A percentile compares a stretch with the other conserved stretches of the same genome.
Evolutionary conservation across 1,284 basidiomycete species (phyloP).

Genomic region (Ustilago cynodontis): DNA sequence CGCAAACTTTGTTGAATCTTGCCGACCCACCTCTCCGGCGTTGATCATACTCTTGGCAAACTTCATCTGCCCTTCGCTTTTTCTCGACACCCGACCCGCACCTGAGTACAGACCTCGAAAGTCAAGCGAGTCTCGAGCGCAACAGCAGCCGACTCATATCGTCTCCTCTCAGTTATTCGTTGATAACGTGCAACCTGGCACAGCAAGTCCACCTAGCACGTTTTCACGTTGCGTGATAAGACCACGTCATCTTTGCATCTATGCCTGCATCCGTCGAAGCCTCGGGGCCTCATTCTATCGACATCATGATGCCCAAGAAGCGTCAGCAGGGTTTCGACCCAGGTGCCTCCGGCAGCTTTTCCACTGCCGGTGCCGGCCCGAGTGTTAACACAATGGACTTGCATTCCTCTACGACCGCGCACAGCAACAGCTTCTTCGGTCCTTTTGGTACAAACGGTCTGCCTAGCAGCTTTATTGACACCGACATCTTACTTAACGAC

Average conservation of each 20-base stretch:
- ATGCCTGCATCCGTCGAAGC: conserved; percentile 40
- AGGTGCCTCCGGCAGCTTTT: conserved; percentile 13
- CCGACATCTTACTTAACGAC: conserved; percentile 57
- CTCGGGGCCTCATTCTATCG: conserved; percentile 41
- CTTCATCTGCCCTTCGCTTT: conserved; percentile 6
- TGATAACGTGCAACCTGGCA: conserved; percentile 4
- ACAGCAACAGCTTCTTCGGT: conserved; percentile 40
- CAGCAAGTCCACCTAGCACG: not conserved
- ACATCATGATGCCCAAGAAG: conserved; percentile 56
- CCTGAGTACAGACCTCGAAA: not conserved
- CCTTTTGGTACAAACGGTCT: conserved; percentile 40
- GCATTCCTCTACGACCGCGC: conserved; percentile 8
- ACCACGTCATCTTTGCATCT: not conserved
- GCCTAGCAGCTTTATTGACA: conserved; percentile 56
- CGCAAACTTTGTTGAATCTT: conserved; percentile 13
- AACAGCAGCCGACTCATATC: not conserved
- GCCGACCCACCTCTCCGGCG: not conserved
- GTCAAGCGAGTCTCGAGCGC: conserved; percentile 11
- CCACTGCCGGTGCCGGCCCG: conserved; percentile 24
- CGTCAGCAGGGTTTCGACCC: conserved; percentile 53
- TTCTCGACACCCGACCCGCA: conserved; percentile 4
- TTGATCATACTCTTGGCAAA: not conserved
- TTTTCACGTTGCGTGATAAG: not conserved
- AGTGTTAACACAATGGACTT: conserved; percentile 6
- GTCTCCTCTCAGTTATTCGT: not conserved